phyloP scores from a whole-genome alignment of 2,329 filamentous ascomycete species.

The Pleoardoris graminearum region DNA sequence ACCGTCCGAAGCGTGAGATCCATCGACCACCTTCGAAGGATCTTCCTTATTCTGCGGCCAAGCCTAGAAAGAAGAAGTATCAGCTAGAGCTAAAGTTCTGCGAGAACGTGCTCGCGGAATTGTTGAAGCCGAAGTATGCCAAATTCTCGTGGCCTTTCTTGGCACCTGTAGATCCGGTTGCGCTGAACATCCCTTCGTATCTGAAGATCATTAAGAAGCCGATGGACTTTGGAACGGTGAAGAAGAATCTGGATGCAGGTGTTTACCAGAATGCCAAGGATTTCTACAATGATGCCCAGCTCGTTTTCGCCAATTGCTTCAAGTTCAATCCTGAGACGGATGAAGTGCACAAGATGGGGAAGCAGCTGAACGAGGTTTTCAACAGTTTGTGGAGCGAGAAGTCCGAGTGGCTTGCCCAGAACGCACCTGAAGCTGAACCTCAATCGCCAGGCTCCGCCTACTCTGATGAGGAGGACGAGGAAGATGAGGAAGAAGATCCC shows the following conservation, averaged over 20 bases:
- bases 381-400: constrained; percentile 76
- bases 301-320: constrained; percentile 88
- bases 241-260: constrained; percentile 73
- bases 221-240: constrained; percentile 90
- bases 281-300: constrained; percentile 78
- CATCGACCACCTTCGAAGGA: constrained; percentile 90
- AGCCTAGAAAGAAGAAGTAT: constrained; percentile 88
- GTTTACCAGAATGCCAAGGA: constrained; percentile 83
- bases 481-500: constrained; percentile 58
- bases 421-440: constrained; percentile 68
- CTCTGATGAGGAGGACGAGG: constrained; percentile 70
- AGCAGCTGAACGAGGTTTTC: constrained; percentile 74
- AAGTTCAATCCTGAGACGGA: constrained; percentile 86
- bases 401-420: constrained; percentile 75
- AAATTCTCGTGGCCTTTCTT: constrained; percentile 74
- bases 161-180: constrained; percentile 87
- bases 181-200: constrained; percentile 89
- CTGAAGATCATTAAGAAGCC: constrained; percentile 94
- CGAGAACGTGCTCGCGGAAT: constrained; percentile 75
- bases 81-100: constrained; percentile 89
- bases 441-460: constrained; percentile 69
- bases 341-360: constrained; percentile 71
- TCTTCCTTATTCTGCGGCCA: constrained; percentile 79
- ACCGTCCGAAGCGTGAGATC: constrained; percentile 88
- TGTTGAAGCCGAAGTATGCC: constrained; percentile 74